A percentile compares a stretch with the other conserved stretches of the same genome.
phyloP scores from a whole-genome alignment of 139 green algal species.

The Coccomyxa sp. region DNA sequence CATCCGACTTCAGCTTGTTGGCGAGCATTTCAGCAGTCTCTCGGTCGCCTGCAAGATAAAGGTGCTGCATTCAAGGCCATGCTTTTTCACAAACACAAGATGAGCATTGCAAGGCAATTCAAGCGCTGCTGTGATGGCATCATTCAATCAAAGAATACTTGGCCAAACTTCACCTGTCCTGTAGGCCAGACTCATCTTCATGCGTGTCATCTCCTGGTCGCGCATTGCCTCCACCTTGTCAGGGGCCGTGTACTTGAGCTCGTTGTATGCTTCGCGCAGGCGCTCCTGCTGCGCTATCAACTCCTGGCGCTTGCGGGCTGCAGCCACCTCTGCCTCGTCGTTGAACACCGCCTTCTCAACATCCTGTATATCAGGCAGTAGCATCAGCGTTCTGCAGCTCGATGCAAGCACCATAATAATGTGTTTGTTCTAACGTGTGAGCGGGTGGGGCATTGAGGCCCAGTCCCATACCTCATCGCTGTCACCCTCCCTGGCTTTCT shows the following conservation, averaged over 20 bases:
- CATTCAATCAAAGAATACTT: not conserved
- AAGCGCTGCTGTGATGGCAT: not conserved
- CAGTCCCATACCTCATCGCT: constrained; percentile 3
- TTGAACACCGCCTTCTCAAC: constrained; percentile 37
- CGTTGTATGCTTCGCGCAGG: constrained; percentile 59
- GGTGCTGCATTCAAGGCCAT: not conserved
- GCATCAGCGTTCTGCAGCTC: not conserved
- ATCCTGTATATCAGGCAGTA: not conserved
- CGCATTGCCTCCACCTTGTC: constrained; percentile 53
- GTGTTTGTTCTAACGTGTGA: not conserved
- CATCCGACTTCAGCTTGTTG: constrained; percentile 54
- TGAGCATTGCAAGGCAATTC: not conserved
- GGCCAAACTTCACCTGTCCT: constrained; percentile 38
- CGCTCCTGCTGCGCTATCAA: constrained; percentile 42
- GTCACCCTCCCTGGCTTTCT: constrained; percentile 41
- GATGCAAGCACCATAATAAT: not conserved
- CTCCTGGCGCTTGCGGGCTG: constrained; percentile 47
- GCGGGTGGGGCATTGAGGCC: not conserved
- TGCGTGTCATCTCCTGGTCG: constrained; percentile 70
- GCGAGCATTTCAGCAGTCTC: constrained; percentile 45
- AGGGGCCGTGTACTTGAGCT: constrained; percentile 52
- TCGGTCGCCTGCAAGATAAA: constrained; percentile 35
- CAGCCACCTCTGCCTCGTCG: constrained; percentile 64
- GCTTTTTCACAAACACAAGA: not conserved
- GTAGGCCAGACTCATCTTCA: constrained; percentile 82